These are phyloP conservation scores for Solanum boliviense DNA, from an alignment of 257 asterid species.

Conservation along the genomic window DNA sequence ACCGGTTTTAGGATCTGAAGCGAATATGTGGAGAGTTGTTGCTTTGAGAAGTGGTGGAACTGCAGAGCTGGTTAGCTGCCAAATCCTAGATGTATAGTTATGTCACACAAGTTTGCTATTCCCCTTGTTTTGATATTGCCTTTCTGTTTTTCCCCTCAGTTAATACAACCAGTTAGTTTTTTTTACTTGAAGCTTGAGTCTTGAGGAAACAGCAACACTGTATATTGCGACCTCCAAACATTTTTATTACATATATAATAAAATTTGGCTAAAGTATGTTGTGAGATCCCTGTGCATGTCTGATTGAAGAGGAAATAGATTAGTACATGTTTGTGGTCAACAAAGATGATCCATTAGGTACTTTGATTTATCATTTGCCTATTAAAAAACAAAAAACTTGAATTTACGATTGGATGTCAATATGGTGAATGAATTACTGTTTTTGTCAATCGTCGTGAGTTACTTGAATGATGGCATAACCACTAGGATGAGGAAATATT, in stretches of 20 bases:
- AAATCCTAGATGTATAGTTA: slow-evolving; percentile 49
- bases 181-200: background rate
- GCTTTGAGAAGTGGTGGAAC: slow-evolving; percentile 47
- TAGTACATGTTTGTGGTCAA: background rate
- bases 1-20: slow-evolving; percentile 26
- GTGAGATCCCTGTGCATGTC: background rate
- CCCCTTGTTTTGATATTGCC: background rate
- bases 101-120: background rate
- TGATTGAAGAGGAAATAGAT: background rate
- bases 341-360: background rate
- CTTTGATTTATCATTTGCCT: background rate
- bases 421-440: too few species aligned
- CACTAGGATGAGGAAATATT: too few species aligned
- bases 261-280: background rate
- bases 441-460: too few species aligned
- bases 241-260: background rate
- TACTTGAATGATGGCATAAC: too few species aligned
- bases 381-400: background rate
- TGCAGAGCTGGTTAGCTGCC: slow-evolving; percentile 79
- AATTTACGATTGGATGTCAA: background rate
- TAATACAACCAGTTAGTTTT: background rate
- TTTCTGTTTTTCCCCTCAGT: background rate
- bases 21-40: slow-evolving; percentile 50
- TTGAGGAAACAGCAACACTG: background rate
- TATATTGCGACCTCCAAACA: background rate